These are phyloP conservation scores for Allantophomopsis lycopodina DNA, from an alignment of 2,329 filamentous ascomycete genomes.

Conservation along the genomic window DNA sequence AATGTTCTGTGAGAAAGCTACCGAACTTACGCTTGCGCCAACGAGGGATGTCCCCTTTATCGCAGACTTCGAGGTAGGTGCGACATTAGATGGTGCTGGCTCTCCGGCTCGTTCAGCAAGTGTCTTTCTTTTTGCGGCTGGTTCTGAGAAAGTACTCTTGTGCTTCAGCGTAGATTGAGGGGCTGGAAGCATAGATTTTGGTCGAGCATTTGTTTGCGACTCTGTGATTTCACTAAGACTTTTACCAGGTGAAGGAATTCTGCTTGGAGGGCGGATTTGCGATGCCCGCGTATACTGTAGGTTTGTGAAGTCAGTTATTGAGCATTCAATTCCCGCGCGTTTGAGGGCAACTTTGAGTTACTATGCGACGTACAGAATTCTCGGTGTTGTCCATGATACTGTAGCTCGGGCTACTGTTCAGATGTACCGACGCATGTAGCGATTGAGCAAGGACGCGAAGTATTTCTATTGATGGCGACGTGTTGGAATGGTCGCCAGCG, in stretches of 20 bases:
- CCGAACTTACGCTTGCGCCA: slow-evolving; percentile 6
- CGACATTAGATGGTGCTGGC: slow-evolving; percentile 26
- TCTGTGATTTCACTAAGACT: slow-evolving; percentile 40
- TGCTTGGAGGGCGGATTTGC: slow-evolving; percentile 12
- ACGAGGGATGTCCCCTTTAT: slow-evolving; percentile 13
- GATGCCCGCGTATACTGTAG: slow-evolving; percentile 14
- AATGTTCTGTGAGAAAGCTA: background rate
- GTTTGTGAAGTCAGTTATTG: slow-evolving; percentile 1
- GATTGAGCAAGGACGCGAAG: too few relatives aligned
- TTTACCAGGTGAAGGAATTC: slow-evolving; percentile 15
- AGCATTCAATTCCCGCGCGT: background rate
- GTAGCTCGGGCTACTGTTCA: too few relatives aligned
- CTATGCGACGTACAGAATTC: slow-evolving; percentile 1
- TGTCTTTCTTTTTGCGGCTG: slow-evolving; percentile 47
- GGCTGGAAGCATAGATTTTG: slow-evolving; percentile 25
- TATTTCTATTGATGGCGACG: too few relatives aligned
- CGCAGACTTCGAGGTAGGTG: slow-evolving; percentile 25
- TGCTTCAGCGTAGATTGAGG: slow-evolving; percentile 33
- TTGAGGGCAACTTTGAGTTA: background rate
- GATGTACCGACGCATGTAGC: too few relatives aligned
- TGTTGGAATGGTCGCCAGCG: too few relatives aligned
- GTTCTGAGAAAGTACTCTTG: slow-evolving; percentile 25
- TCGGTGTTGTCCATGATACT: slow-evolving; percentile 2
- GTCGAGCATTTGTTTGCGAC: slow-evolving; percentile 43
- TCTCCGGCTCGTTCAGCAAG: slow-evolving; percentile 40